Evolutionary conservation across 257 asterid genomes (phyloP).

Genomic region (Forsythia suspensa): DNA sequence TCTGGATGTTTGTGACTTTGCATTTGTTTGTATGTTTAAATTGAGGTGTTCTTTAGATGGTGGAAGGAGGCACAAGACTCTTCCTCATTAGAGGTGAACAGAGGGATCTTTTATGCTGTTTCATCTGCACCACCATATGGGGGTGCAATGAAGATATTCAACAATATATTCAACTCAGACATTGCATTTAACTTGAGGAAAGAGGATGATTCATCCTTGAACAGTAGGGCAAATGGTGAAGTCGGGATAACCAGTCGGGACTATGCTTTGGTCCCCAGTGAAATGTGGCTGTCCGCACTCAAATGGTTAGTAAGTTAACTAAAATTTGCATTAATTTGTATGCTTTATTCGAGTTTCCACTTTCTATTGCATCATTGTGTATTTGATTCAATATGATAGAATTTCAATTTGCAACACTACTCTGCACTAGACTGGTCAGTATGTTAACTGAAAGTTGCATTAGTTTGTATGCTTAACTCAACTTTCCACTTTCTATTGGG

Average conservation of each 20-base stretch:
- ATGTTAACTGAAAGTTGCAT: background rate
- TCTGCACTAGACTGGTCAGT: constrained; percentile 18
- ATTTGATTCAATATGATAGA: constrained; percentile 12
- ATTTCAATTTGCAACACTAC: constrained; percentile 8
- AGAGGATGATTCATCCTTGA: constrained; percentile 51
- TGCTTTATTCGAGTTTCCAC: background rate
- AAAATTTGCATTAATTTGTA: background rate
- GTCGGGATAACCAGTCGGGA: constrained; percentile 72
- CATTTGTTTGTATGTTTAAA: constrained; percentile 17
- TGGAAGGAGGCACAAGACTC: constrained; percentile 93
- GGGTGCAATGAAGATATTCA: constrained; percentile 84
- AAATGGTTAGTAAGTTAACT: constrained; percentile 51
- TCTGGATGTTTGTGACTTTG: background rate
- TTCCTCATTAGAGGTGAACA: constrained; percentile 45
- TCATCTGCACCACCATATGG: constrained; percentile 65
- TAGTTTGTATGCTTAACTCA: background rate
- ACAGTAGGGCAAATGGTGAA: constrained; percentile 58
- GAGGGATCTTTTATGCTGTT: constrained; percentile 65
- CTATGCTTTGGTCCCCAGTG: constrained; percentile 85
- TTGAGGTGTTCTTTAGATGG: constrained; percentile 60
- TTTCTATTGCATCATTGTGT: background rate
- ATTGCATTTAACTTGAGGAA: constrained; percentile 71
- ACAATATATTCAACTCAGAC: constrained; percentile 80
- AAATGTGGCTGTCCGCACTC: constrained; percentile 84
- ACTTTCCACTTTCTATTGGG: background rate